Percentiles rank a stretch among this genome's conserved stretches.
Conservation (phyloP, 306 rosid genomes). For the Begonia masoniana region DNA sequence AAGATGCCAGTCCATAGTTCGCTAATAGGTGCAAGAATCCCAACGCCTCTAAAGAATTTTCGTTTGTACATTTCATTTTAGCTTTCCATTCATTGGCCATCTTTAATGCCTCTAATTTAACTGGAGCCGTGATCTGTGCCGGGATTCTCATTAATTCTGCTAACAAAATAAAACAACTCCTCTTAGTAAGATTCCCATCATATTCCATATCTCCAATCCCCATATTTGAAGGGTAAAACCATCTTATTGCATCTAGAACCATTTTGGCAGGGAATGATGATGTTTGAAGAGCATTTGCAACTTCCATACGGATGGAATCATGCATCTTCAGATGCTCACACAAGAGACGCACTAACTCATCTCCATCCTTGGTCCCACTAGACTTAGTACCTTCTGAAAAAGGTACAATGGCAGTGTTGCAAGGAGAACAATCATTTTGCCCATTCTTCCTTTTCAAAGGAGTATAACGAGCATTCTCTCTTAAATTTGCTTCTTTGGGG, state of each 20-base stretch:
- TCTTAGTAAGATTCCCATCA: conserved; percentile 20
- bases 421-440: conserved; percentile 4
- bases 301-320: conserved; percentile 10
- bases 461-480: conserved; percentile 8
- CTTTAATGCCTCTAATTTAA: conserved; percentile 23
- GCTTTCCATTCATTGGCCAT: conserved; percentile 34
- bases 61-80: conserved; percentile 11
- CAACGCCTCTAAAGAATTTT: conserved; percentile 20
- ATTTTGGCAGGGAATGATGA: conserved; percentile 25
- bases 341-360: conserved; percentile 17
- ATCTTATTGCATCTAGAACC: conserved; percentile 33
- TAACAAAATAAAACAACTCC: conserved; percentile 26
- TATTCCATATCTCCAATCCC: conserved; percentile 8
- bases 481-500: conserved; percentile 1
- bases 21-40: conserved; percentile 32
- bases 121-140: conserved; percentile 18
- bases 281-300: conserved; percentile 15
- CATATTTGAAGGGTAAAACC: conserved; percentile 20
- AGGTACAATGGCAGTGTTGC: neutral
- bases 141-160: conserved; percentile 25
- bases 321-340: conserved; percentile 19
- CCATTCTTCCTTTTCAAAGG: conserved; percentile 12
- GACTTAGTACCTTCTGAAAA: conserved; percentile 3
- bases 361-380: conserved; percentile 10
- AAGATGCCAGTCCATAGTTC: conserved; percentile 19